Conservation (phyloP, 768 basidiomycete genomes). For the Hortiboletus campestris region DNA sequence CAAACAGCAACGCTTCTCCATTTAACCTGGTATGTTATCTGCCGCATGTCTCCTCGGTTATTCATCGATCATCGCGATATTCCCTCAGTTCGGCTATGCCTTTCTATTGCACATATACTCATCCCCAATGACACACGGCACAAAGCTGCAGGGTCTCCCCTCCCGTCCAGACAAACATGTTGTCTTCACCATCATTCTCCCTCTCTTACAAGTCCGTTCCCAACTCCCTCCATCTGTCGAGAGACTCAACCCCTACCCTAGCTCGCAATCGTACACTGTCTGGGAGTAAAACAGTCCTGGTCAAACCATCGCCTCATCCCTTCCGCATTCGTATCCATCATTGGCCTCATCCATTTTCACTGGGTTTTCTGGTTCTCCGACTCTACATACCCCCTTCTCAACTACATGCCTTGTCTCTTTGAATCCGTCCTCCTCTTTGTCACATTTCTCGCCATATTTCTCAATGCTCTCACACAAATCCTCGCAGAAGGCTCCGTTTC, state of each 20-base stretch:
- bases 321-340: slow-evolving; percentile 57
- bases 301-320: slow-evolving; percentile 70
- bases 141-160: slow-evolving; percentile 42
- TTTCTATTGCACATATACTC: slow-evolving; percentile 76
- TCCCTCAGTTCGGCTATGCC: slow-evolving; percentile 65
- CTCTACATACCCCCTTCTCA: slow-evolving; percentile 63
- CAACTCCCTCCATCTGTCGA: background rate
- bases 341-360: slow-evolving; percentile 69
- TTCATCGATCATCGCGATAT: no score
- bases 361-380: slow-evolving; percentile 50
- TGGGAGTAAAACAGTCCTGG: slow-evolving; percentile 63
- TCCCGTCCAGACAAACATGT: slow-evolving; percentile 73
- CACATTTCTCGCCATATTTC: slow-evolving; percentile 55
- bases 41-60: slow-evolving; percentile 2
- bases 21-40: slow-evolving; percentile 65
- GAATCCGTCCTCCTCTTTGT: slow-evolving; percentile 60
- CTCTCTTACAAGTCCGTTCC: slow-evolving; percentile 61
- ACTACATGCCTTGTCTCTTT: slow-evolving; percentile 71
- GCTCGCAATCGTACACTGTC: slow-evolving; percentile 61
- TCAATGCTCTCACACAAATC: slow-evolving; percentile 66
- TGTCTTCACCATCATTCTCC: slow-evolving; percentile 69
- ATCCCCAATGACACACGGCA: slow-evolving; percentile 55
- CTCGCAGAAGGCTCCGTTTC: slow-evolving; percentile 58
- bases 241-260: slow-evolving; percentile 24
- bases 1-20: slow-evolving; percentile 54